A percentile compares a stretch with the other conserved stretches of the same genome.
These are phyloP conservation scores for Sanghuangporus sanghuang DNA, from an alignment of 1,284 basidiomycete genomes.

Conservation along the genomic window DNA sequence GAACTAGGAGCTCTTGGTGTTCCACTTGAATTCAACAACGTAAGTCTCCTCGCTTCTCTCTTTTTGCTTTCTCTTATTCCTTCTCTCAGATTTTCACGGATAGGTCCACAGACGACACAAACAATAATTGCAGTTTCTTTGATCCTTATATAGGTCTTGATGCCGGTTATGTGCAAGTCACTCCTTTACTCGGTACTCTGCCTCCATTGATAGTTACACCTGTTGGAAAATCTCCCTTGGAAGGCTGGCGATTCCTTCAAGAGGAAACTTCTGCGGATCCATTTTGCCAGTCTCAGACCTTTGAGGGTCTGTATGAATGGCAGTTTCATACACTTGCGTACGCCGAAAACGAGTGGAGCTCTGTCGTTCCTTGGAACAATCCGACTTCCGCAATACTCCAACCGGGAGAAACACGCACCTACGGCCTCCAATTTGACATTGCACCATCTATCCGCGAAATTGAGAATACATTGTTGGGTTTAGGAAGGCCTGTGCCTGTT, in stretches of 20 bases:
- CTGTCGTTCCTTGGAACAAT: constrained; percentile 50
- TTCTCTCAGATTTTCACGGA: constrained; percentile 46
- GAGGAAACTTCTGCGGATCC: constrained; percentile 42
- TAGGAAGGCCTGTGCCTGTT: constrained; percentile 44
- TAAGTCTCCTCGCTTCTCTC: constrained; percentile 22
- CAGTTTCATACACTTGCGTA: constrained; percentile 56
- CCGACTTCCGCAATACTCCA: constrained; percentile 45
- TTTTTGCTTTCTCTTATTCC: neutral
- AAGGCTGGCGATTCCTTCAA: constrained; percentile 55
- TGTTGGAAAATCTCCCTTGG: constrained; percentile 44
- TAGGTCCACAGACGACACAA: constrained; percentile 46
- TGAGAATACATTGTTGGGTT: constrained; percentile 38
- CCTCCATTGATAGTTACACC: constrained; percentile 49
- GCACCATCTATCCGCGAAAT: constrained; percentile 47
- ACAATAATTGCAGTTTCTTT: constrained; percentile 48
- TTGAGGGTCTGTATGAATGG: constrained; percentile 57
- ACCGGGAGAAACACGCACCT: constrained; percentile 45
- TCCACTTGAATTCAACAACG: constrained; percentile 55
- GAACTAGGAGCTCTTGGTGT: constrained; percentile 53
- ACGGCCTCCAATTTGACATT: constrained; percentile 48
- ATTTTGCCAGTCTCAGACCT: constrained; percentile 55
- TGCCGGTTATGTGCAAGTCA: constrained; percentile 48
- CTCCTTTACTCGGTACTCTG: constrained; percentile 49
- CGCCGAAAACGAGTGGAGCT: constrained; percentile 51
- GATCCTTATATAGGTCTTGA: constrained; percentile 57